phyloP scores from a whole-genome alignment of 306 rosid genomes.

The Trifolium repens region DNA sequence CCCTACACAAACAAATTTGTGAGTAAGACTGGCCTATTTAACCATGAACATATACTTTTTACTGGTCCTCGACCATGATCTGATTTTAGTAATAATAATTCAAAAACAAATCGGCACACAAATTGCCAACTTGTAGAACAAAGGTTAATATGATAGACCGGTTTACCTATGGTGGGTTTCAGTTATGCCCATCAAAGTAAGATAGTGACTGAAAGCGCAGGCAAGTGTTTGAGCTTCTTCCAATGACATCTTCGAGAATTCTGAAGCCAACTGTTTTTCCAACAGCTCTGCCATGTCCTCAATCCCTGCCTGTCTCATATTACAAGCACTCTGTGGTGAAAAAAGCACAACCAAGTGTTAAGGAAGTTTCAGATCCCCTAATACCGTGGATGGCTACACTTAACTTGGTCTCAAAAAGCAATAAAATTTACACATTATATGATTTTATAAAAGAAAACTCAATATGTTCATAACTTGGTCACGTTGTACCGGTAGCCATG shows the following conservation, averaged over 20 bases:
- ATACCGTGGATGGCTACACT: too few relatives aligned
- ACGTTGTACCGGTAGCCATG: too few relatives aligned
- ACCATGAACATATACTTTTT: too few relatives aligned
- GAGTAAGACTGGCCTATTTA: too few relatives aligned
- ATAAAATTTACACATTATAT: too few relatives aligned
- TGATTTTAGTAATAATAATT: slow-evolving; percentile 11
- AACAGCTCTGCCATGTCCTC: slow-evolving; percentile 72
- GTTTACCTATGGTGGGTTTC: slow-evolving; percentile 86
- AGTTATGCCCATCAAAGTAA: slow-evolving; percentile 82
- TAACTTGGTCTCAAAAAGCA: too few relatives aligned
- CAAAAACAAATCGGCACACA: background rate
- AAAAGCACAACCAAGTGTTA: too few relatives aligned
- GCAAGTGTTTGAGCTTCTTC: slow-evolving; percentile 80
- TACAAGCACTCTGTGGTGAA: slow-evolving; percentile 85
- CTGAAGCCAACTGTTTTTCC: slow-evolving; percentile 84
- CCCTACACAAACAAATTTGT: too few relatives aligned
- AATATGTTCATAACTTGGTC: too few relatives aligned
- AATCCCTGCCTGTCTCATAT: slow-evolving; percentile 83
- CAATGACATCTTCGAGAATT: slow-evolving; percentile 72
- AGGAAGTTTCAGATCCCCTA: too few relatives aligned
- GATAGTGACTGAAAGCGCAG: slow-evolving; percentile 89
- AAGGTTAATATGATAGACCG: background rate
- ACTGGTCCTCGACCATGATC: background rate
- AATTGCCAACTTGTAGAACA: background rate
- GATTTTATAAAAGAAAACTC: too few relatives aligned